These are phyloP conservation scores for Alternaria viburni DNA, from an alignment of 2,329 filamentous ascomycete genomes.

Conservation along the genomic window DNA sequence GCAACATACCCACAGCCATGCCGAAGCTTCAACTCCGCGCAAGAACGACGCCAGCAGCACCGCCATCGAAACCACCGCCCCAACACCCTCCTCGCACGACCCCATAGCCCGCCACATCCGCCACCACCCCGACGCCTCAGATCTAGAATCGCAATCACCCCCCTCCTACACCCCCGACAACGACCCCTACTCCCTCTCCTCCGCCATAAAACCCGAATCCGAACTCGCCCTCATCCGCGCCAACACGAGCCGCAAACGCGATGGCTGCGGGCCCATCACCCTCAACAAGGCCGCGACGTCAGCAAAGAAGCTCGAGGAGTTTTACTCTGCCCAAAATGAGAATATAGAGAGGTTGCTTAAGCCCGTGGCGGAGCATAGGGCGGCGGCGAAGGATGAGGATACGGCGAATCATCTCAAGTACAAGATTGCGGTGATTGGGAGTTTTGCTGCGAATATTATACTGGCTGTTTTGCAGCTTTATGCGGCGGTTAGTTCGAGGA, in stretches of 20 bases:
- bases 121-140: constrained; percentile 29
- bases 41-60: constrained; percentile 47
- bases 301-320: constrained; percentile 70
- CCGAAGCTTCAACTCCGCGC: constrained; percentile 15
- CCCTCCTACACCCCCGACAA: constrained; percentile 68
- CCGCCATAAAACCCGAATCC: constrained; percentile 75
- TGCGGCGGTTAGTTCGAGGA: too few species aligned
- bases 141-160: constrained; percentile 57
- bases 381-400: constrained; percentile 79
- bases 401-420: constrained; percentile 81
- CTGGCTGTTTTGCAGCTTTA: constrained; percentile 86
- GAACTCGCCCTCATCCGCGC: constrained; percentile 81
- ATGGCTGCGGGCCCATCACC: constrained; percentile 55
- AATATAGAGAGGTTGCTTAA: constrained; percentile 92
- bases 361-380: constrained; percentile 87
- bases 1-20: constrained; percentile 3
- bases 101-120: constrained; percentile 44
- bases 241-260: constrained; percentile 75
- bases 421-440: constrained; percentile 70
- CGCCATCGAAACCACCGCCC: constrained; percentile 45
- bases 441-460: constrained; percentile 79
- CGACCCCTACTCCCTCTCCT: constrained; percentile 82
- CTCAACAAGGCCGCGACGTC: constrained; percentile 51
- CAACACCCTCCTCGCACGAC: constrained; percentile 40
- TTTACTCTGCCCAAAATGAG: constrained; percentile 91